Evolutionary conservation across 2,329 filamentous ascomycete genomes (phyloP).

Genomic region (Colletotrichum orchidophilum): DNA sequence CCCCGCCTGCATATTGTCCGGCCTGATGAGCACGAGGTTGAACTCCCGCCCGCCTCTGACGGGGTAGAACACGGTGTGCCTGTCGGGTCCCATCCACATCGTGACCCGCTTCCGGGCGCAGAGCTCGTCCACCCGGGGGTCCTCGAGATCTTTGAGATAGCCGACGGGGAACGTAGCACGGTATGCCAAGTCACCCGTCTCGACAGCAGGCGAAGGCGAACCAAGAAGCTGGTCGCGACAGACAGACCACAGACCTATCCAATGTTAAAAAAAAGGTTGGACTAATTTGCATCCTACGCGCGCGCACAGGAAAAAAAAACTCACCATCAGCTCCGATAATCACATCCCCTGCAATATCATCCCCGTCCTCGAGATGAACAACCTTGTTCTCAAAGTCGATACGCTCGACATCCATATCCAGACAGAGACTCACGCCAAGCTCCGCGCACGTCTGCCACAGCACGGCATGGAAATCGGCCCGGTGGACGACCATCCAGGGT

Average conservation of each 20-base stretch:
- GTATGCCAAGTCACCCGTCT: slow-evolving; percentile 7
- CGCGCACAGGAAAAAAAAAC: no score
- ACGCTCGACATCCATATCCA: slow-evolving; percentile 19
- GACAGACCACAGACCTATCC: slow-evolving; percentile 12
- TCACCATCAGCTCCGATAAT: slow-evolving; percentile 25
- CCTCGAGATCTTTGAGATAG: slow-evolving; percentile 12
- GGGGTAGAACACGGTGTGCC: slow-evolving; percentile 5
- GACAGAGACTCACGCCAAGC: slow-evolving; percentile 9
- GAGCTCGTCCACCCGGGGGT: not conserved
- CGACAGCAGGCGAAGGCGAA: slow-evolving; percentile 1
- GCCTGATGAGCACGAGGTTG: slow-evolving; percentile 13
- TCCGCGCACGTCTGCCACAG: slow-evolving; percentile 13
- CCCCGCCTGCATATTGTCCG: not conserved
- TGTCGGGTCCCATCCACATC: slow-evolving; percentile 12
- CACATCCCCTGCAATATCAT: slow-evolving; percentile 20
- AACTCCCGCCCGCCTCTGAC: slow-evolving; percentile 16
- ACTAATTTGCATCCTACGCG: no score
- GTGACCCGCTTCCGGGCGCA: slow-evolving; percentile 6
- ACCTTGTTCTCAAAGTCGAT: slow-evolving; percentile 9
- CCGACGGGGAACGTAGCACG: not conserved
- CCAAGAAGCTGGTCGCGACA: slow-evolving; percentile 16
- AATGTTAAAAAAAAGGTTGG: no score
- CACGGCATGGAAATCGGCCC: slow-evolving; percentile 17
- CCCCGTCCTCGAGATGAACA: slow-evolving; percentile 21
- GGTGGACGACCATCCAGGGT: slow-evolving; percentile 17